A percentile compares a stretch with the other conserved stretches of the same genome.
Evolutionary conservation across 176 grass and related monocot genomes (phyloP).

Genomic region (Carex scoparia): DNA sequence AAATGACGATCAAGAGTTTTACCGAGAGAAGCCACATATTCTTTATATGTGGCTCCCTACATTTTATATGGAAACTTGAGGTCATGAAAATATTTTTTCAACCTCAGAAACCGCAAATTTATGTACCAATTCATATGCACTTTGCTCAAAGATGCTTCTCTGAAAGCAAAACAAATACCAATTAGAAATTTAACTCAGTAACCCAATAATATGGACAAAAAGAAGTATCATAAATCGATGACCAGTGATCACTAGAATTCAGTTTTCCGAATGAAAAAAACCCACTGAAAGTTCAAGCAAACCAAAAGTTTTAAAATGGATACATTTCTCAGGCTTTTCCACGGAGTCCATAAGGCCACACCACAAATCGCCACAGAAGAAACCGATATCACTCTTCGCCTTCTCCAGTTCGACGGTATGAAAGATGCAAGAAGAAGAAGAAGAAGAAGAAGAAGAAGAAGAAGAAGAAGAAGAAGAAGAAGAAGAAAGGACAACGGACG

Average conservation of each 20-base stretch:
- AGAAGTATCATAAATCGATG: not conserved
- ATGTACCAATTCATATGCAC: not conserved
- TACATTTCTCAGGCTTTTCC: slow-evolving; percentile 59
- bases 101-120: not conserved
- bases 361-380: slow-evolving; percentile 89
- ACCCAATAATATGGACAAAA: not conserved
- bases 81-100: not conserved
- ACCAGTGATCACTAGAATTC: not conserved
- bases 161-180: not conserved
- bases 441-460: not conserved
- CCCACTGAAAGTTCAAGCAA: slow-evolving; percentile 5
- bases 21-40: not conserved
- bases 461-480: not conserved
- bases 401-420: slow-evolving; percentile 73
- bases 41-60: not conserved
- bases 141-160: not conserved
- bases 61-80: not conserved
- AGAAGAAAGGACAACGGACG: not conserved
- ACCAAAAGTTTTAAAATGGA: slow-evolving; percentile 23
- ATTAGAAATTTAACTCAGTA: not conserved
- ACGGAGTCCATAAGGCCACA: slow-evolving; percentile 83
- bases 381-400: slow-evolving; percentile 39
- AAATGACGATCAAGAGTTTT: not conserved
- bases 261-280: slow-evolving; percentile 3
- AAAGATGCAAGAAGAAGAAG: not conserved